Percentiles rank a stretch among this genome's conserved stretches.
Conservation (phyloP, 805 yeast genomes). For the Yarrowia yakushimensis region DNA sequence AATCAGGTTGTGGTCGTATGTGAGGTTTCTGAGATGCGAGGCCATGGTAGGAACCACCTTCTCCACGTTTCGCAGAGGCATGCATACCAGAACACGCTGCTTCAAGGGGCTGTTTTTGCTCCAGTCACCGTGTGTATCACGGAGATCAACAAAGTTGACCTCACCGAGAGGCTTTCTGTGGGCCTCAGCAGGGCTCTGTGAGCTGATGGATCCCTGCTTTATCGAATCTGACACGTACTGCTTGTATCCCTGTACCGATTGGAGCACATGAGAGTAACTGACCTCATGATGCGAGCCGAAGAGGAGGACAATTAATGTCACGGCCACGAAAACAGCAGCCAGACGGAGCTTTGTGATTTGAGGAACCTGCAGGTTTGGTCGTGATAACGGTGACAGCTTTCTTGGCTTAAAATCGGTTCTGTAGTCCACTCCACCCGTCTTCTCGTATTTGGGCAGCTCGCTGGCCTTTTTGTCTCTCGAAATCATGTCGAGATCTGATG, state of each 20-base stretch:
- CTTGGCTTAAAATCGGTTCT: conserved; percentile 15
- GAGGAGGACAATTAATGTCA: not conserved
- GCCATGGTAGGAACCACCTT: conserved; percentile 70
- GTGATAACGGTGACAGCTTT: conserved; percentile 15
- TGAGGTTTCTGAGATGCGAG: conserved; percentile 68
- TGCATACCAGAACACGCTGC: conserved; percentile 76
- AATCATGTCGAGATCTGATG: conserved; percentile 13
- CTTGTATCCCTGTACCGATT: conserved; percentile 7
- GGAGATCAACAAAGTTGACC: conserved; percentile 69
- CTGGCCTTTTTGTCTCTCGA: conserved; percentile 17
- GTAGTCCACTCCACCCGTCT: conserved; percentile 3
- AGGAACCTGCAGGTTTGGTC: conserved; percentile 2
- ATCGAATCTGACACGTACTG: conserved; percentile 16
- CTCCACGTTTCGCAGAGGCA: conserved; percentile 85
- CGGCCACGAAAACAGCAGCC: not conserved
- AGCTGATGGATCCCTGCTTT: conserved; percentile 7
- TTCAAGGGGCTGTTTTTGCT: conserved; percentile 67
- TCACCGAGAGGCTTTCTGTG: conserved; percentile 16
- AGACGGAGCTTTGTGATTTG: conserved; percentile 3
- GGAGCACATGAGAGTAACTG: not conserved
- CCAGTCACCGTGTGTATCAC: conserved; percentile 54
- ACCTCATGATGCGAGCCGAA: not conserved
- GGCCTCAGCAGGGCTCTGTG: conserved; percentile 11
- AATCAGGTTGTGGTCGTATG: conserved; percentile 82
- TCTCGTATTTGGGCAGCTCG: conserved; percentile 23